phyloP scores from a whole-genome alignment of 805 yeast species.

The Kuraishia hungarica region DNA sequence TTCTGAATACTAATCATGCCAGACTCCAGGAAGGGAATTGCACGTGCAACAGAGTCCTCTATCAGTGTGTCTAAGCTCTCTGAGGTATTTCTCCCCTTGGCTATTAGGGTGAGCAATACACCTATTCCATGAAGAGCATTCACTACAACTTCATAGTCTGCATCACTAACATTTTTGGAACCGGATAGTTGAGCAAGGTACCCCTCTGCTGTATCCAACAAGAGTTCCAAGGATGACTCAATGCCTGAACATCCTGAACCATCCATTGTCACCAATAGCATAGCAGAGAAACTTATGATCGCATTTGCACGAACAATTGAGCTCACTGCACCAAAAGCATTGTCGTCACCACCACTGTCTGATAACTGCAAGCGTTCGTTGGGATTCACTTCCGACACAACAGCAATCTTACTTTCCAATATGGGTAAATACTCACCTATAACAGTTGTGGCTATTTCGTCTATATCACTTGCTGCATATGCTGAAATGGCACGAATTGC shows the following conservation, averaged over 20 bases:
- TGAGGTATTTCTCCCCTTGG: slow-evolving; percentile 23
- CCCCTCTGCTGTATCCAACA: slow-evolving; percentile 35
- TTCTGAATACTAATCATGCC: slow-evolving; percentile 32
- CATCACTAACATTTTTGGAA: slow-evolving; percentile 21
- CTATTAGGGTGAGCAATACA: slow-evolving; percentile 33
- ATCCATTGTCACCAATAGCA: slow-evolving; percentile 34
- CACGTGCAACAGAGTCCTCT: slow-evolving; percentile 29
- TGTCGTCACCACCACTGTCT: slow-evolving; percentile 1
- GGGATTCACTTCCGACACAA: slow-evolving; percentile 3
- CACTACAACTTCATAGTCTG: slow-evolving; percentile 32
- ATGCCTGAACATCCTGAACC: slow-evolving; percentile 42
- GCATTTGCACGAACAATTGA: slow-evolving; percentile 11
- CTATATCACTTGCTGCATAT: slow-evolving; percentile 38
- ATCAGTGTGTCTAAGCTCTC: slow-evolving; percentile 32
- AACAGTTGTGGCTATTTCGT: slow-evolving; percentile 34
- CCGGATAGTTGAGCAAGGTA: slow-evolving; percentile 12
- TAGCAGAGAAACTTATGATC: slow-evolving; percentile 17
- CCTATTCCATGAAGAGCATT: slow-evolving; percentile 40
- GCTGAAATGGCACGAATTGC: slow-evolving; percentile 31
- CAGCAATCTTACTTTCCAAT: slow-evolving; percentile 11
- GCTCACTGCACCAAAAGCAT: slow-evolving; percentile 6
- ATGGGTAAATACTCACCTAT: slow-evolving; percentile 21
- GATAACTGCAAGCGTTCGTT: not conserved
- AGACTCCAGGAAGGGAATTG: slow-evolving; percentile 33
- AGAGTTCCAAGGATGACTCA: slow-evolving; percentile 33